Conservation (phyloP, 805 yeast species). For the Priceomyces fermenticarens region DNA sequence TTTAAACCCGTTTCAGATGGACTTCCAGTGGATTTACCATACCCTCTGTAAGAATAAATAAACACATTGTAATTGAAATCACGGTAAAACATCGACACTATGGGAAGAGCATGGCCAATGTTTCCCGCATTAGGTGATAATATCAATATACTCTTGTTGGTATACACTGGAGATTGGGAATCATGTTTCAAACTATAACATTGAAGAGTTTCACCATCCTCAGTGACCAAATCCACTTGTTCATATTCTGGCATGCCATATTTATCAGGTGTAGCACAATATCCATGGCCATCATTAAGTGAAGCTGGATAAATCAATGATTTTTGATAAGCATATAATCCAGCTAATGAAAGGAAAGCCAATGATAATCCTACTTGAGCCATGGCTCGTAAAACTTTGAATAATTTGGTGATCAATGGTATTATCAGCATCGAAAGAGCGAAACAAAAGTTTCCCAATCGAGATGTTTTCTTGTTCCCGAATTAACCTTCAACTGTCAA, state of each 20-base stretch:
- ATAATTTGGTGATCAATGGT: conserved; percentile 10
- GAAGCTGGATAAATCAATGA: conserved; percentile 79
- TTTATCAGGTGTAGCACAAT: conserved; percentile 75
- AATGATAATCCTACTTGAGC: conserved; percentile 43
- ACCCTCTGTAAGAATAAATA: conserved; percentile 86
- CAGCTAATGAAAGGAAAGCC: conserved; percentile 44
- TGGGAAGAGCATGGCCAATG: conserved; percentile 85
- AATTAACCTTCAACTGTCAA: too few relatives aligned
- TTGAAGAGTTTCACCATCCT: conserved; percentile 67
- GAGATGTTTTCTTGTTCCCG: too few relatives aligned
- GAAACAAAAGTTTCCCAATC: conserved; percentile 5
- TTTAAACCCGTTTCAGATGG: conserved; percentile 81
- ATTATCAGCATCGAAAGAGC: too few relatives aligned
- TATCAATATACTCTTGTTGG: conserved; percentile 68
- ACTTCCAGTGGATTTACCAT: conserved; percentile 74
- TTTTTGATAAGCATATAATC: conserved; percentile 61
- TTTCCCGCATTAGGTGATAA: conserved; percentile 95
- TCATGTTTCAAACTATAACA: conserved; percentile 61
- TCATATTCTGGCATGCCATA: conserved; percentile 61
- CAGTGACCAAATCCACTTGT: conserved; percentile 55
- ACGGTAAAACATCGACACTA: conserved; percentile 65
- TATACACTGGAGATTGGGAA: conserved; percentile 29
- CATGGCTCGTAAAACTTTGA: conserved; percentile 21
- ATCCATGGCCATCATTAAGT: conserved; percentile 67
- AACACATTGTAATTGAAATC: conserved; percentile 72